Conservation (phyloP, 305 asterid genomes). For the Fraxinus ornus region DNA sequence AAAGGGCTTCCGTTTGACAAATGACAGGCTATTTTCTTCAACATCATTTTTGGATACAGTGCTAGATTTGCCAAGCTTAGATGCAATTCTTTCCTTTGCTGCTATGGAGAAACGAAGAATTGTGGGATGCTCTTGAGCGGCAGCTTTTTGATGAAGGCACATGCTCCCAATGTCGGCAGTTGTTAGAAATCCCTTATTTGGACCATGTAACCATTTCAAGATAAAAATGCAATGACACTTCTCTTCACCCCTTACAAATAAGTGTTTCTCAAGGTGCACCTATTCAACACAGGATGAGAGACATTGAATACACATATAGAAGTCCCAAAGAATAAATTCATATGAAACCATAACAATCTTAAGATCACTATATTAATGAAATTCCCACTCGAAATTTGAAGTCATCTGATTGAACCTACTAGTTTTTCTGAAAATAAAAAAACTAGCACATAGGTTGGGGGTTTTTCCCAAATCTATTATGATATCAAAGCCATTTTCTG, state of each 20-base stretch:
- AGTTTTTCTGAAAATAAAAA: no score
- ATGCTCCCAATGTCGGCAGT: constrained; percentile 30
- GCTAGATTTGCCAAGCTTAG: constrained; percentile 12
- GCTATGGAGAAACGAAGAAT: constrained; percentile 33
- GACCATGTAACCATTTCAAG: constrained; percentile 57
- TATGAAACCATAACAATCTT: no score
- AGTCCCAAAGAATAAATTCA: no score
- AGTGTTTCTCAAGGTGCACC: constrained; percentile 46
- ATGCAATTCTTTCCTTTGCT: constrained; percentile 34
- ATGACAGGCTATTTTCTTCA: neutral
- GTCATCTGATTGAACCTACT: no score
- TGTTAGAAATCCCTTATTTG: constrained; percentile 35
- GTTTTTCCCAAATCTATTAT: no score
- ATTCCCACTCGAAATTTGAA: no score
- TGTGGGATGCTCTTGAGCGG: constrained; percentile 33
- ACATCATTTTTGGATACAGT: neutral
- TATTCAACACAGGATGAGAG: constrained; percentile 22
- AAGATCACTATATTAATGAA: no score
- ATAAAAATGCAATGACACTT: constrained; percentile 51
- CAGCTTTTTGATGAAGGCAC: constrained; percentile 22
- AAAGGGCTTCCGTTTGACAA: no score
- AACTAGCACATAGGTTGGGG: no score
- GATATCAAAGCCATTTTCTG: no score
- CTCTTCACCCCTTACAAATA: constrained; percentile 42
- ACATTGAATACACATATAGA: no score